A percentile compares a stretch with the other conserved stretches of the same genome.
These are phyloP conservation scores for Clitoria ternatea DNA, from an alignment of 306 rosid genomes.

Conservation along the genomic window DNA sequence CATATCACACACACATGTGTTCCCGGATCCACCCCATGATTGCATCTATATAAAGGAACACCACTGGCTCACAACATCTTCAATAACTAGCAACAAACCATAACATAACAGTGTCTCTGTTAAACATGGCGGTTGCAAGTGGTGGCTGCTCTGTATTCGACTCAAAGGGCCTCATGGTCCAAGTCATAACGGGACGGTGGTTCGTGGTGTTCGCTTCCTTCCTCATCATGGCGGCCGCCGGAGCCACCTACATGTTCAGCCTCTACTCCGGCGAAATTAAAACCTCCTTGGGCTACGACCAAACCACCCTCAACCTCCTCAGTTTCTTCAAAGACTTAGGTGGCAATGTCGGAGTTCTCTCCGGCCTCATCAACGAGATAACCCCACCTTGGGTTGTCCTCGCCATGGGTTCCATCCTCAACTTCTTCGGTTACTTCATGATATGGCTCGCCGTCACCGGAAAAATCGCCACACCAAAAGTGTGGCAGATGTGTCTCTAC, in stretches of 20 bases:
- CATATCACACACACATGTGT: too few relatives aligned
- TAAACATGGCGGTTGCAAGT: conserved; percentile 15
- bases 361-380: conserved; percentile 76
- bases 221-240: conserved; percentile 70
- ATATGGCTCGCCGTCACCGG: conserved; percentile 56
- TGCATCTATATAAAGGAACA: too few relatives aligned
- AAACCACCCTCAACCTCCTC: conserved; percentile 66
- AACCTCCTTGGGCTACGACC: conserved; percentile 60
- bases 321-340: conserved; percentile 92
- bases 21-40: neutral
- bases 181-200: conserved; percentile 67
- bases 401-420: conserved; percentile 45
- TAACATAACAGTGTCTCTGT: neutral
- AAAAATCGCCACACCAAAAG: conserved; percentile 39
- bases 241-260: conserved; percentile 82
- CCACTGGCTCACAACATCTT: neutral
- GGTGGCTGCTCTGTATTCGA: conserved; percentile 12
- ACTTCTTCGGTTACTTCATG: conserved; percentile 80
- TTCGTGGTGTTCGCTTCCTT: conserved; percentile 71
- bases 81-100: neutral
- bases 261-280: conserved; percentile 69
- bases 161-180: conserved; percentile 29
- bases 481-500: conserved; percentile 73
- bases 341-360: conserved; percentile 58
- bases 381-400: conserved; percentile 65